These are phyloP conservation scores for Sechiopsis laciniata DNA, from an alignment of 306 rosid genomes.

Conservation along the genomic window DNA sequence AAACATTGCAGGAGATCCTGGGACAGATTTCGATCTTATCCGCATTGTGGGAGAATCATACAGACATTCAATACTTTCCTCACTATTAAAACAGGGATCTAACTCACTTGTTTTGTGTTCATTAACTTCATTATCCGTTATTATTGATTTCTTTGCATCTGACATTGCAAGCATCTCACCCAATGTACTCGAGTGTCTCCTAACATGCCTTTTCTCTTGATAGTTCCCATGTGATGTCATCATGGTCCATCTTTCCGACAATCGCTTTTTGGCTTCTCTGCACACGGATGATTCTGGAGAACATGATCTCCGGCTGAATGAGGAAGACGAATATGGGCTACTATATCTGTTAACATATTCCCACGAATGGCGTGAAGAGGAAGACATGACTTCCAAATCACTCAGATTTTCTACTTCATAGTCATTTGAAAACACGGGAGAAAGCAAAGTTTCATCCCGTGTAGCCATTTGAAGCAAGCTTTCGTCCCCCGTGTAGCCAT, in stretches of 20 bases:
- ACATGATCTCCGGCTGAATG: constrained; percentile 60
- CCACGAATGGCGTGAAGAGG: constrained; percentile 74
- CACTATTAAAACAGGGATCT: constrained; percentile 38
- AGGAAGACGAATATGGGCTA: constrained; percentile 56
- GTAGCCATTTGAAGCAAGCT: constrained; percentile 68
- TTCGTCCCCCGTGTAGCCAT: constrained; percentile 73
- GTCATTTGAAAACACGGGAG: constrained; percentile 63
- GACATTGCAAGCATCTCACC: constrained; percentile 96
- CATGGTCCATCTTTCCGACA: constrained; percentile 90
- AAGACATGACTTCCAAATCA: constrained; percentile 70
- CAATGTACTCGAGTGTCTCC: constrained; percentile 65
- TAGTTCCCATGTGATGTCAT: constrained; percentile 49
- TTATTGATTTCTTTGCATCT: constrained; percentile 47
- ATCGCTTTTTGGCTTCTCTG: constrained; percentile 88
- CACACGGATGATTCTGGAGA: constrained; percentile 87
- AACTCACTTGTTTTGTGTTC: constrained; percentile 41
- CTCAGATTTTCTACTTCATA: constrained; percentile 60
- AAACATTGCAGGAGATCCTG: constrained; percentile 46
- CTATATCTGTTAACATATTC: constrained; percentile 55
- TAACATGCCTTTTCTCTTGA: constrained; percentile 48
- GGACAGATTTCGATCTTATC: constrained; percentile 66
- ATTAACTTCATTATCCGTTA: constrained; percentile 35
- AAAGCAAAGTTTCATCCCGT: constrained; percentile 54
- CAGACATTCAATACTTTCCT: constrained; percentile 37
- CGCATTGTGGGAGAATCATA: constrained; percentile 40